Percentiles rank a stretch among this genome's conserved stretches.
Evolutionary conservation across 2,329 filamentous ascomycete genomes (phyloP).

Genomic region (Phialophora verrucosa): DNA sequence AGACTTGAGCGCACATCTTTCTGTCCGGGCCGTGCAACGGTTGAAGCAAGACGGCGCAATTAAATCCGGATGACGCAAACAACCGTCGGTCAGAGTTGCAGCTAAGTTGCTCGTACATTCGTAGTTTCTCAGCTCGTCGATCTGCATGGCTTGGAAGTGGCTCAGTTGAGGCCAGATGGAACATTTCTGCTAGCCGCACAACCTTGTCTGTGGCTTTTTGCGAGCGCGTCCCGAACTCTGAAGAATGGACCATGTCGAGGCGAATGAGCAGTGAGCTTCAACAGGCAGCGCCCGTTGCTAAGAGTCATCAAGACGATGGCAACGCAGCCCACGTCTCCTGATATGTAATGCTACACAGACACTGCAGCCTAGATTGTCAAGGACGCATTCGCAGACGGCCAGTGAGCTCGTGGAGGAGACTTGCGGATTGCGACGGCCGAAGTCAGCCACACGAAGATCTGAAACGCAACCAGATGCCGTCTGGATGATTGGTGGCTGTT

Average conservation of each 20-base stretch:
- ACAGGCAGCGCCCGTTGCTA: neutral
- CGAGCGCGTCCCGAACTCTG: conserved; percentile 3
- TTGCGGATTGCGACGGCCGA: conserved; percentile 2
- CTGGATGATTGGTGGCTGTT: conserved; percentile 4
- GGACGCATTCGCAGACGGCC: neutral
- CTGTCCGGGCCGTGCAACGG: neutral
- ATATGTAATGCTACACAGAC: conserved; percentile 3
- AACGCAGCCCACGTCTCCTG: conserved; percentile 5
- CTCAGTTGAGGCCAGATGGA: neutral
- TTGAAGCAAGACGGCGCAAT: conserved; percentile 10
- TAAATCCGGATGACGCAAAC: conserved; percentile 19
- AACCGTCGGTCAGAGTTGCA: neutral
- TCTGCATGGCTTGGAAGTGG: conserved; percentile 11
- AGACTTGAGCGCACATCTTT: neutral
- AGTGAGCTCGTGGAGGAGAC: neutral
- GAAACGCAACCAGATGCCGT: conserved; percentile 3
- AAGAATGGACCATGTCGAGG: neutral
- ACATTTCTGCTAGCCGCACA: neutral
- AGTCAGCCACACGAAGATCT: conserved; percentile 5
- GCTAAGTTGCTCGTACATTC: conserved; percentile 14
- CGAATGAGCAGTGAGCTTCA: conserved; percentile 6
- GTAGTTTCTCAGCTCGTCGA: conserved; percentile 17
- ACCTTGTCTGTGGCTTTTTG: neutral
- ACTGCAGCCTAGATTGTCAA: neutral
- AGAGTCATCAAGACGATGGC: conserved; percentile 7